These are phyloP conservation scores for Sporothrix luriei DNA, from an alignment of 2,329 filamentous ascomycete genomes.

Conservation along the genomic window DNA sequence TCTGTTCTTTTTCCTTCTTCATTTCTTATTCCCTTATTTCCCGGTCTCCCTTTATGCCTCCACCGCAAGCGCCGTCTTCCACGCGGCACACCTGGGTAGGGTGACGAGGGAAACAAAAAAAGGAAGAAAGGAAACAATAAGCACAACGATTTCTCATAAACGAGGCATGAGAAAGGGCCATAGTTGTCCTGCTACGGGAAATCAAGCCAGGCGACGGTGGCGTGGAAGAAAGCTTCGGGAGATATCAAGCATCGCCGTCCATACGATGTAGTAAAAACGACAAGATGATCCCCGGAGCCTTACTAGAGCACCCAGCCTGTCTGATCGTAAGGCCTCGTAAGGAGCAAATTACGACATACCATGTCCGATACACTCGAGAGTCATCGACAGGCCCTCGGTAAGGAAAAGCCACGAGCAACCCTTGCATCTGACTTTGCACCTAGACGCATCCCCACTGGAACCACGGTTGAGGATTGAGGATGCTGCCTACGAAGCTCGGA, in stretches of 20 bases:
- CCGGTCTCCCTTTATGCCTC: background rate
- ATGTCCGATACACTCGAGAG: no score
- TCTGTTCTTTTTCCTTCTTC: background rate
- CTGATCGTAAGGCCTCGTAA: background rate
- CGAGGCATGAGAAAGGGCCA: no score
- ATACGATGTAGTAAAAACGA: constrained; percentile 1
- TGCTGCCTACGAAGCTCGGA: no score
- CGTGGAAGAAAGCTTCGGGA: no score
- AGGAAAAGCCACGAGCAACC: constrained; percentile 3
- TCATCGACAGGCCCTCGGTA: no score
- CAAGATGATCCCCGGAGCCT: constrained; percentile 11
- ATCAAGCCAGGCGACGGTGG: background rate
- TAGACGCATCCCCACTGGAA: background rate
- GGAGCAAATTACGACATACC: no score
- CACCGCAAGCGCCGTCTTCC: background rate
- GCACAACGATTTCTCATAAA: background rate
- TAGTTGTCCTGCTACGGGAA: no score
- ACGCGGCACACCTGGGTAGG: background rate
- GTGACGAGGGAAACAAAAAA: background rate
- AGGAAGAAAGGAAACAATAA: background rate
- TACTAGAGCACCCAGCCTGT: constrained; percentile 12
- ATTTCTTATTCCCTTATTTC: no score
- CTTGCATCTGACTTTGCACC: background rate
- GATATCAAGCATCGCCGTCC: constrained; percentile 3
- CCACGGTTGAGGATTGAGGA: no score